Base-by-base conservation (phyloP, 345 rosid species). In the Balakata baccata region DNA sequence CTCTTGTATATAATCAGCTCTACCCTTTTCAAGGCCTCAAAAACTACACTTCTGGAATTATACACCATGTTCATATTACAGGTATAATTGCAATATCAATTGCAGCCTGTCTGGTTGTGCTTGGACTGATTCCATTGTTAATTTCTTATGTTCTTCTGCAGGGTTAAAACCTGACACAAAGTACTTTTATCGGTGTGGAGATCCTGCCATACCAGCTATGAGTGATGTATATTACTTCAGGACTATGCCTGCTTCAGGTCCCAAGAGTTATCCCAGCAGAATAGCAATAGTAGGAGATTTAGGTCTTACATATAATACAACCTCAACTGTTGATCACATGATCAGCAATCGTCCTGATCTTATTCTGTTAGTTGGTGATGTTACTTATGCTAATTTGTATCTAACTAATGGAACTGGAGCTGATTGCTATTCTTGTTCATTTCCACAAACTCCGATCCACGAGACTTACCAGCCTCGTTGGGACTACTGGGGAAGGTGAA, bases 401-500 rank as follows among this genome's bases (percentile, higher is more conserved):
- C 83, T 82, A 25, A 82, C 96, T 0, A 86, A 91, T 73, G 92
- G 92, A 71, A 84, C 88, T 37, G 83, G 78, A 38, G 65, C 86
- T 34, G 83, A 84, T 64, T 89, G 94, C 77, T 78, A 77, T 81
- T 82, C 85, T 13, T 84, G 86, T 68, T 74, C 86, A 0, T 89
- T 92, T 81, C 20, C 89, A 0, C 66, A 79, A 16, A 78, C 91
- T 51, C 94, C 94, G 7, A 88, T 90, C 41, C 90, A 88, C 14
- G 89, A 89, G 79, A 84, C 85, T 2, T 92, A 89, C 80, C 99
- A 94, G 84, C 99, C 99, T 83, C 94, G 97, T 13, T 94, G 99
- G 99, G 99, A 92, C 76, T 86, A 82, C 67, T 92, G 97, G 98
- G 98, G 98, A 83, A 94, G 98, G 98, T 90, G 16, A 78, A 61